Base-by-base conservation (phyloP, 2,329 filamentous ascomycete species). In the Scytalidium sp. region DNA sequence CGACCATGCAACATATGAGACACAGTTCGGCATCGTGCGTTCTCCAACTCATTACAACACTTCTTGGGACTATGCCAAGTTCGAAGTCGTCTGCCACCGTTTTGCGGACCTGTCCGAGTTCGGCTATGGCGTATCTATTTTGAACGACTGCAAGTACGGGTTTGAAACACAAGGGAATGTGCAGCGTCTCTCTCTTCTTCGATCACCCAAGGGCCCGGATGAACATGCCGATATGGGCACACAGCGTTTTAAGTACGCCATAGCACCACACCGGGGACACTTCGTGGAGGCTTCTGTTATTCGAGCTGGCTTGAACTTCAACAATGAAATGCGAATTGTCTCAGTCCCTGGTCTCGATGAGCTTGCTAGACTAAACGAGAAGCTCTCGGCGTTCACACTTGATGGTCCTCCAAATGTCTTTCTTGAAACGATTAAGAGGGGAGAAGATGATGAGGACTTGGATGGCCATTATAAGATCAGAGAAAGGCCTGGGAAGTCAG, bases 21-120 rank as follows among this genome's bases (percentile, higher is more conserved):
- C 82, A 8, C 83, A 87, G 62, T 87, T 79, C 58, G 84, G 84
- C 41, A 79, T 87, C 53, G 76, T 83, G 42, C 71, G 74, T 36
- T 74, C 84, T n/a, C 83, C 84, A 1, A 87, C 84, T 0, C 84
- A 87, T 61, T 87, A 86, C 69, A 87, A 87, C 64, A 87, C 84
- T 2, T 80, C 69, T 58, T 85, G 86, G 86, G 86, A 90, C 64
- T 88, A 89, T 85, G 86, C 86, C 62, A 88, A 88, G 60, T 90
- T 90, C 61, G 85, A 90, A 70, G 85, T 90, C 32, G 88, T 85
- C 75, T 84, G 80, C 64, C 85, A 89, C 70, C 86, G 86, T 63
- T 90, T 81, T 73, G 85, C 85, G 13, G 85, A 89, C 60, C 70
- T 90, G 19, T 85, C 81, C 2, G 85, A 89, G 66, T 70, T 82